phyloP scores from a whole-genome alignment of 148 eudicot genomes.

The Cornus florida region DNA sequence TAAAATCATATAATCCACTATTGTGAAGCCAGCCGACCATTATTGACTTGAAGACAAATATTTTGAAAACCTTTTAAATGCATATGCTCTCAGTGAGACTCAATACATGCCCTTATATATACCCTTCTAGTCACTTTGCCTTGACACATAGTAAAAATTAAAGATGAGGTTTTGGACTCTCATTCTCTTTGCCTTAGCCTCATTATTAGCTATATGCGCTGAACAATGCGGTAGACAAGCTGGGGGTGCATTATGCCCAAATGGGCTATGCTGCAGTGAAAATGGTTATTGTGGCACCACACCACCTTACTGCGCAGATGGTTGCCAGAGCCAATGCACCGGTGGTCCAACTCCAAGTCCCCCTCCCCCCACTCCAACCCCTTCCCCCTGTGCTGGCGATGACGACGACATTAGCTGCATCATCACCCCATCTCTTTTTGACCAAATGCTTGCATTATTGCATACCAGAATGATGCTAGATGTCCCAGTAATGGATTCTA shows the following conservation, averaged over 20 bases:
- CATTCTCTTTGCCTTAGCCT: background rate
- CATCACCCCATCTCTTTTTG: slow-evolving; percentile 27
- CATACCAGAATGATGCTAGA: slow-evolving; percentile 32
- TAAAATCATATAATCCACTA: no score
- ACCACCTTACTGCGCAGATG: slow-evolving; percentile 9
- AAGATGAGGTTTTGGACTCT: background rate
- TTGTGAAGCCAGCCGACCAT: no score
- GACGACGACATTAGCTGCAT: slow-evolving; percentile 15
- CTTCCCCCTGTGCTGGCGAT: slow-evolving; percentile 5
- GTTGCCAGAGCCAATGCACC: slow-evolving; percentile 20
- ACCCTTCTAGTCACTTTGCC: no score
- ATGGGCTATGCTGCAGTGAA: slow-evolving; percentile 23
- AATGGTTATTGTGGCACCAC: slow-evolving; percentile 15
- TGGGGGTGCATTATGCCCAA: slow-evolving; percentile 18
- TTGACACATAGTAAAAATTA: background rate
- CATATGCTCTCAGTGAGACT: no score
- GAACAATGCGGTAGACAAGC: slow-evolving; percentile 13
- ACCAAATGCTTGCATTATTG: slow-evolving; percentile 34
- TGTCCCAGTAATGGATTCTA: slow-evolving; percentile 39
- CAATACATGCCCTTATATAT: no score
- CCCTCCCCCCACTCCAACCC: background rate
- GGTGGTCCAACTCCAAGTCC: background rate
- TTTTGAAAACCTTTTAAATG: no score
- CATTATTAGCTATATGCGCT: background rate
- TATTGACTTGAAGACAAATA: no score